Evolutionary conservation across 192 early-diverging fungal genomes (phyloP).

Genomic region (Backusella australiensis): DNA sequence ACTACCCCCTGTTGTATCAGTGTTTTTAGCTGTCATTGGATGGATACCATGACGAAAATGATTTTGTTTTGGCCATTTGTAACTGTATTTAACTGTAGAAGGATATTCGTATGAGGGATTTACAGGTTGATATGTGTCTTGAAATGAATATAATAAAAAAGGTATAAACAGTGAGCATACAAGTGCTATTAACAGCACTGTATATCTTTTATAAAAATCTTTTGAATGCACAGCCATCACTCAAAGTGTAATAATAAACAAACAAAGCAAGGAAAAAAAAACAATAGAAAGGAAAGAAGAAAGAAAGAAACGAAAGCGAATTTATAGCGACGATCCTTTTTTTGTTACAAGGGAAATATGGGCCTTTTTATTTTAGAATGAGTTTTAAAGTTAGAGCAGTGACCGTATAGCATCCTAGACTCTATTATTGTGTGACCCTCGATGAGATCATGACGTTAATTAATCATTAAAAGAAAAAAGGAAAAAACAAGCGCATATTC

Average conservation of each 20-base stretch:
- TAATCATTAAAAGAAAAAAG: neutral
- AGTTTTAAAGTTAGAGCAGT: conserved; percentile 1
- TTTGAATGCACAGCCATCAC: neutral
- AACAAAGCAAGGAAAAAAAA: neutral
- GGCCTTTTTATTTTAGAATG: neutral
- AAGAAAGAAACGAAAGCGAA: neutral
- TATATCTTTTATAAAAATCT: conserved; percentile 4
- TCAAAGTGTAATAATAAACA: neutral
- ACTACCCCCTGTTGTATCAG: neutral
- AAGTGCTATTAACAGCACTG: neutral
- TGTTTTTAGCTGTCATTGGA: neutral
- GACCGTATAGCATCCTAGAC: neutral
- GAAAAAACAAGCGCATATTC: neutral
- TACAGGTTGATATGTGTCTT: neutral
- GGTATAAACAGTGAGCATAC: conserved; percentile 10
- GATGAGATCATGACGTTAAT: neutral
- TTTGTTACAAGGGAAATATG: neutral
- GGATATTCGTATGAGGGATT: neutral
- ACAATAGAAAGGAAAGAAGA: neutral
- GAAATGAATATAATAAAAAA: neutral
- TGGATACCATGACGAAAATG: neutral
- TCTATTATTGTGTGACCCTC: neutral
- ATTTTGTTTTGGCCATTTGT: neutral
- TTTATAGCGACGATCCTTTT: neutral
- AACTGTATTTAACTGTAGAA: conserved; percentile 4